Evolutionary conservation across 129 eudicot species (phyloP), one percentile per base, ranked within the genome.

Genomic region (Glebionis coronaria): DNA sequence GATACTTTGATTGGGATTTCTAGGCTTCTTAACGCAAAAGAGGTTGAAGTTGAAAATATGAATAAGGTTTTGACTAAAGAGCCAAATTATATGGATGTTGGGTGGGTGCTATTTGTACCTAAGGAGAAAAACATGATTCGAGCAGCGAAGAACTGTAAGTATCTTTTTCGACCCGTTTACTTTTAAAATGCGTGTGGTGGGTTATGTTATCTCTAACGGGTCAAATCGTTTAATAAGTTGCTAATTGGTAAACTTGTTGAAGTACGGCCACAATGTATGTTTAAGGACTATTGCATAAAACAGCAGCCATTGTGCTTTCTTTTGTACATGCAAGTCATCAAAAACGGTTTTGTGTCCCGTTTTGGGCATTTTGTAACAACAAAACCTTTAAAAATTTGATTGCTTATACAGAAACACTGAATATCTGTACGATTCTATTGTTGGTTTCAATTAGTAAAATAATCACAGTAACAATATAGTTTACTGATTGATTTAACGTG

Each of bases 41-140:
- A 67, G 57, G 50, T 12, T n/a, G 73, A 73, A 64, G 78, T 81
- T 63, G 77, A 81, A 74, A 51, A 56, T 31, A 11, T 73, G 61
- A 81, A 81, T 61, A 52, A 12, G 45, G 76, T 20, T 50, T 73
- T 77, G 80, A 70, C 77, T 42, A 57, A 46, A 73, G 76, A 81
- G 64, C 79, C 86, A 13, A 50, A 71, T 50, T 73, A 69, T 59
- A 69, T 81, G 28, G 77, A 77, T 67, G 46, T 69, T 19, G 82
- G 79, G 61, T 81, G 86, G 86, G 79, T 81, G 27, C 16, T 81
- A 28, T 81, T 73, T 44, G 80, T 81, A 52, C 86, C 82, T 15
- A 72, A 12, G 61, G 86, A 73, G 67, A 69, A 56, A 25, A 73
- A 69, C 56, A 70, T 65, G 71, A 63, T 77, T 20, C 68, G 25